Base-by-base conservation (phyloP, 352 stramenopile genomes). In the Pythium pectinolyticum region DNA sequence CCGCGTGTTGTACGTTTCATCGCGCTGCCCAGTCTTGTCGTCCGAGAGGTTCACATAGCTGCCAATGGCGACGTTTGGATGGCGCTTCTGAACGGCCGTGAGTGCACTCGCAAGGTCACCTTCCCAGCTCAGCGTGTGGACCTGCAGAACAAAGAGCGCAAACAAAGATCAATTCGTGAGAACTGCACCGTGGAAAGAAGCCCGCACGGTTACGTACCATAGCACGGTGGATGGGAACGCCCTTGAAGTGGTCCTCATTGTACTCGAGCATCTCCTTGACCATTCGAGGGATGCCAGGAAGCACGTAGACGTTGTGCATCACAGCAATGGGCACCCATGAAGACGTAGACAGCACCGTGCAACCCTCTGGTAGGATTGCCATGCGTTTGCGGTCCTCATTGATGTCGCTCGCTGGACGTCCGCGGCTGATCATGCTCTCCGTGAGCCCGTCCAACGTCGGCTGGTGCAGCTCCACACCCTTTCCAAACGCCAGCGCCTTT, bases 11-110 rank as follows among this genome's bases (percentile, higher is more conserved):
- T 86, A 90, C 17, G 72, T 81, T 24, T 70, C 65, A 50, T 93
- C 84, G 17, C 67, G 69, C 24, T 77, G 65, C 14, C 78, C 77
- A 0, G 68, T 84, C 30, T 89, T 79, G 45, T 90, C 72, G 11
- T 73, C 73, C n/a, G 82, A 80, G 31, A 92, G 63, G 63, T 94
- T 95, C 45, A 94, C 62, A 66, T 94, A 95, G 73, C 86, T 93
- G n/a, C 86, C 86, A 37, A 95, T 94, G 1, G 75, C 67, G 55
- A 93, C 78, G 32, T 71, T 66, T 22, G 84, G 80, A 61, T 90
- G 75, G 24, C 72, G 66, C 30, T 92, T 90, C 55, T 91, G 81
- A 31, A 94, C 71, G 0, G 62, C 82, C 35, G 75, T 86, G 48
- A 95, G 72, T 30, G 71, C 39, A 24, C 70, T 68, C 7, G 84